phyloP scores from a whole-genome alignment of 768 basidiomycete species.

The Agaricus subrufescens region DNA sequence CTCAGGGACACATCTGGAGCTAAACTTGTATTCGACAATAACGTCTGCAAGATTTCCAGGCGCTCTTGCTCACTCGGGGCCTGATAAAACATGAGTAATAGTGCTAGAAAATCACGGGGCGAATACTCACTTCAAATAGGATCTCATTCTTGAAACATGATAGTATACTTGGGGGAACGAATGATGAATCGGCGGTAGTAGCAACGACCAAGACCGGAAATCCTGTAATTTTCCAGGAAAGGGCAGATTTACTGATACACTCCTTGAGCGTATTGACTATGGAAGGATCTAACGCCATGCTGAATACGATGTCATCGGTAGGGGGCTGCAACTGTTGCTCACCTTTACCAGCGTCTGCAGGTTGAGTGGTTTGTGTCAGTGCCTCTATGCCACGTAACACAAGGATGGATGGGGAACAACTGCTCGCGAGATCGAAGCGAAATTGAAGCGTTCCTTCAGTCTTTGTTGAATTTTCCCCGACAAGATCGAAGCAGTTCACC shows the following conservation, averaged over 20 bases:
- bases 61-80: constrained; percentile 79
- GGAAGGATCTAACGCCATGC: constrained; percentile 43
- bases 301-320: not conserved
- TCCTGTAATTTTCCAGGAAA: constrained; percentile 54
- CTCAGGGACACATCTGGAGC: constrained; percentile 78
- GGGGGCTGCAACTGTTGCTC: not conserved
- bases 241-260: constrained; percentile 51
- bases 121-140: constrained; percentile 53
- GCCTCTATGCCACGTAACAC: constrained; percentile 81
- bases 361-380: constrained; percentile 63
- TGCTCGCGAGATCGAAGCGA: constrained; percentile 69
- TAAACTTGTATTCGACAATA: constrained; percentile 37
- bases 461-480: constrained; percentile 73
- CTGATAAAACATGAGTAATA: constrained; percentile 30
- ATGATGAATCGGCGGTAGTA: constrained; percentile 63
- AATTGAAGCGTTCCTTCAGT: constrained; percentile 71
- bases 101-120: not conserved
- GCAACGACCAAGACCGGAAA: constrained; percentile 76
- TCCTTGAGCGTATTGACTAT: constrained; percentile 58
- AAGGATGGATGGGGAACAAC: constrained; percentile 82
- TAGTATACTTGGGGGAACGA: constrained; percentile 57
- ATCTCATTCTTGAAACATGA: constrained; percentile 86
- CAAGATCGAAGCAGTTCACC: constrained; percentile 82
- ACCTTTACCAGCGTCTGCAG: constrained; percentile 64
- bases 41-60: constrained; percentile 47